These are phyloP conservation scores for Fusarium sulawesiense DNA, from an alignment of 2,329 filamentous ascomycete species.

Conservation along the genomic window DNA sequence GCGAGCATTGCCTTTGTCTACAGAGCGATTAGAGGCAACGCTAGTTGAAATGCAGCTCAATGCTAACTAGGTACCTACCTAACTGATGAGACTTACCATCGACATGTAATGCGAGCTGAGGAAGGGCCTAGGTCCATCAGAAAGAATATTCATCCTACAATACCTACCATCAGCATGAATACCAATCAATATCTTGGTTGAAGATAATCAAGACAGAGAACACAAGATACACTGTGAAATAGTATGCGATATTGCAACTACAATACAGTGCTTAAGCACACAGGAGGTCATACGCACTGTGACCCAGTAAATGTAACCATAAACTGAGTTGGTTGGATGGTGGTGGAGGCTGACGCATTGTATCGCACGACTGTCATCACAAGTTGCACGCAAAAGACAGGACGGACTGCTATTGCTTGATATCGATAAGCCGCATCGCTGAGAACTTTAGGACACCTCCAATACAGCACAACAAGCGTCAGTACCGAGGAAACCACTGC, in stretches of 20 bases:
- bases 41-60: neutral
- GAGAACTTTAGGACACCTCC: neutral
- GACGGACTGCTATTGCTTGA: conserved; percentile 7
- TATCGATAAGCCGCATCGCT: conserved; percentile 17
- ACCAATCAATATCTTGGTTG: neutral
- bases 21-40: neutral
- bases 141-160: neutral
- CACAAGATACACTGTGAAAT: conserved; percentile 18
- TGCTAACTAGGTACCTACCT: neutral
- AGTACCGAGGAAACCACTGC: conserved; percentile 11
- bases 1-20: neutral
- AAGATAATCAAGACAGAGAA: neutral
- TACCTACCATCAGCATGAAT: neutral
- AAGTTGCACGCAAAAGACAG: conserved; percentile 23
- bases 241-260: fast-evolving
- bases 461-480: conserved; percentile 8
- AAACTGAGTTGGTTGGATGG: conserved; percentile 21
- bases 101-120: neutral
- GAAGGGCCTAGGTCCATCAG: neutral
- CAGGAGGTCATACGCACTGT: conserved; percentile 9
- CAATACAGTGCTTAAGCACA: conserved; percentile 4
- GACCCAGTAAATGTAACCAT: conserved; percentile 29
- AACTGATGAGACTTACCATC: neutral
- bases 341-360: conserved; percentile 25
- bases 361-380: conserved; percentile 33